These are phyloP conservation scores for Neopestalotiopsis rosae DNA, from an alignment of 2,329 filamentous ascomycete genomes.

Conservation along the genomic window DNA sequence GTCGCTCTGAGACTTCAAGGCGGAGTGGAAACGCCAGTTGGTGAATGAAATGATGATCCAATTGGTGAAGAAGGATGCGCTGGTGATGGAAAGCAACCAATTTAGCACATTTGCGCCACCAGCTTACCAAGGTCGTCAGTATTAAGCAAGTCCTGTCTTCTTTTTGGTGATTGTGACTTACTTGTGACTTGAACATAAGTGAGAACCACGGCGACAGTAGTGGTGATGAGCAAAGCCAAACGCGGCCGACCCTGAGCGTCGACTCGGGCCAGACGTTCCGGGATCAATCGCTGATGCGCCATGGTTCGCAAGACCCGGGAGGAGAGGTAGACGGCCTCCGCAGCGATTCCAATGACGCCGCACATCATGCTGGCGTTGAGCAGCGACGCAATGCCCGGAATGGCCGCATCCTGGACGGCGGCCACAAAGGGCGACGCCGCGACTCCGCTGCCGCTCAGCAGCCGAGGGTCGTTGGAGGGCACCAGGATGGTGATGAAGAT, in stretches of 20 bases:
- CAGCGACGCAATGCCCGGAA: not conserved
- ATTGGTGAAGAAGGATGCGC: not conserved
- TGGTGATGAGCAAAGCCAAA: not conserved
- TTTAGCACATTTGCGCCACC: not conserved
- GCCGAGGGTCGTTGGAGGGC: not conserved
- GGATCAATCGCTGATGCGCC: not conserved
- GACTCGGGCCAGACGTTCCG: not conserved
- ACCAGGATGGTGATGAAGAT: constrained; percentile 30
- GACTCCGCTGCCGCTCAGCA: not conserved
- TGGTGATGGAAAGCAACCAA: not conserved
- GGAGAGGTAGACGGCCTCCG: not conserved
- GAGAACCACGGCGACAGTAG: not conserved
- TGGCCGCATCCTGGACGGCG: not conserved
- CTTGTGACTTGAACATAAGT: not conserved
- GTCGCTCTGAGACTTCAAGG: not conserved
- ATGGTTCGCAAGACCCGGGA: not conserved
- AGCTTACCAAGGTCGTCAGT: not conserved
- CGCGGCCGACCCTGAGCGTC: not conserved
- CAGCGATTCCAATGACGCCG: not conserved
- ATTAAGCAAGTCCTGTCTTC: too few relatives aligned
- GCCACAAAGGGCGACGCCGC: not conserved
- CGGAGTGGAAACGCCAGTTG: not conserved
- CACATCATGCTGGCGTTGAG: not conserved
- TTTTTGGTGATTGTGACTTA: too few relatives aligned
- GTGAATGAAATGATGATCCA: not conserved